Conservation (phyloP, 2,329 filamentous ascomycete genomes). For the Chlorencoelia australis region DNA sequence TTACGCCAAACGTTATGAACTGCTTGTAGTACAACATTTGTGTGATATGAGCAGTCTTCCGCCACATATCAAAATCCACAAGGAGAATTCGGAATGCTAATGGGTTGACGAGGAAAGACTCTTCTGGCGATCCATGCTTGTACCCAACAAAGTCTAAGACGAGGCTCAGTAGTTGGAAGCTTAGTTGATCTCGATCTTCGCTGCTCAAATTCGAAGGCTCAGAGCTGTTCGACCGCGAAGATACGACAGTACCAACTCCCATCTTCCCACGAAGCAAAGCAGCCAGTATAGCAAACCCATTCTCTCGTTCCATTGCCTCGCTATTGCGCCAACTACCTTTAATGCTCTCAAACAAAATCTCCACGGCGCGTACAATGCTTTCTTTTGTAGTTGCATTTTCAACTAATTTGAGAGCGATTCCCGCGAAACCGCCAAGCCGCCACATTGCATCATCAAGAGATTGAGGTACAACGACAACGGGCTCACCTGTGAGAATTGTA, state of each 20-base stretch:
- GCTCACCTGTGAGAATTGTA: slow-evolving; percentile 71
- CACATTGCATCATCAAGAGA: slow-evolving; percentile 87
- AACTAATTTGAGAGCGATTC: slow-evolving; percentile 73
- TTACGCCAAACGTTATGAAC: slow-evolving; percentile 78
- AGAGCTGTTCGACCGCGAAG: slow-evolving; percentile 24
- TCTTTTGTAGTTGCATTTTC: slow-evolving; percentile 64
- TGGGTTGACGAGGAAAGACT: slow-evolving; percentile 92
- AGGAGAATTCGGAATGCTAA: slow-evolving; percentile 86
- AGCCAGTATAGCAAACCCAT: slow-evolving; percentile 82
- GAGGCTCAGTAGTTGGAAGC: slow-evolving; percentile 59
- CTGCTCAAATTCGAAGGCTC: slow-evolving; percentile 32
- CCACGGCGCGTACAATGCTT: slow-evolving; percentile 64
- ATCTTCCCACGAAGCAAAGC: slow-evolving; percentile 78
- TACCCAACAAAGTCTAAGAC: slow-evolving; percentile 86
- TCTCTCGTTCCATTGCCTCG: slow-evolving; percentile 94
- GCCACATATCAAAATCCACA: slow-evolving; percentile 90
- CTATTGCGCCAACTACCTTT: slow-evolving; percentile 94
- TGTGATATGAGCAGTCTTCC: slow-evolving; percentile 63
- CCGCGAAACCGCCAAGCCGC: slow-evolving; percentile 84
- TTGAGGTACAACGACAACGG: slow-evolving; percentile 70
- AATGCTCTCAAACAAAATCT: slow-evolving; percentile 77
- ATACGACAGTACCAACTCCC: slow-evolving; percentile 37
- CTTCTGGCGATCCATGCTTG: slow-evolving; percentile 64
- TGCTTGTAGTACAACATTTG: slow-evolving; percentile 90
- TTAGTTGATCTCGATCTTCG: slow-evolving; percentile 45